Base-by-base conservation (phyloP, 768 basidiomycete species). In the Cantharellus anzutake region DNA sequence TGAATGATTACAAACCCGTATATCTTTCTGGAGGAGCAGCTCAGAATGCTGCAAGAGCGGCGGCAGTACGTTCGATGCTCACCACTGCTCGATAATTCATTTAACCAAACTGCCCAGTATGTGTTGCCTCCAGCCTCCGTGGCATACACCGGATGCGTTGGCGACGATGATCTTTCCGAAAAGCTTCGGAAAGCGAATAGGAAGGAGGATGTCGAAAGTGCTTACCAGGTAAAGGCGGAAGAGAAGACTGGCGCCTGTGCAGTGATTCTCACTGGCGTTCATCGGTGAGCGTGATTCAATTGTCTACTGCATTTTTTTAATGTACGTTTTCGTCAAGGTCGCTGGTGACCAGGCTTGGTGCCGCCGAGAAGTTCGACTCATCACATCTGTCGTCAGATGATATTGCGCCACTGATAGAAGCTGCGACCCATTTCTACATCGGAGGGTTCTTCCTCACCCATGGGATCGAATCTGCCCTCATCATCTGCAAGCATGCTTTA, bases 361-460 rank as follows among this genome's bases (percentile, higher is more conserved):
- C 81, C 14, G 94, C 96, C 2, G 94, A 98, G 72, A 84, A 81
- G 68, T 98, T 96, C 71, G 80, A 84, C 7, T 76, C 78, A 61
- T 75, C 82, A 3, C 90, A 97, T 72, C 77, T 99, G 51, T 75
- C 78, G 4, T 83, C 87, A 4, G 76, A 84, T 11, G 71, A 75
- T 58, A 81, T 98, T 63, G 82, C 86, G 37, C 77, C 82, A 40
- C 74, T 91, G 64, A 75, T 98, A 67, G 77, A 86, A 3, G 77
- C 74, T 52, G 94, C 93, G 61, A 83, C 86, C 68, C 78, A 79
- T 69, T 96, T 79, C 76, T 99, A 99, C 74, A 81, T 97, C 62
- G 94, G 91, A 67, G 94, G 94, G 4, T 99, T 84, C 76, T 97
- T 99, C 82, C 78, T 98, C 61, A 94, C 94, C 16, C 94, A 99